A percentile compares a stretch with the other conserved stretches of the same genome.
phyloP scores from a whole-genome alignment of 345 rosid species.

The Eucalyptus sp. region DNA sequence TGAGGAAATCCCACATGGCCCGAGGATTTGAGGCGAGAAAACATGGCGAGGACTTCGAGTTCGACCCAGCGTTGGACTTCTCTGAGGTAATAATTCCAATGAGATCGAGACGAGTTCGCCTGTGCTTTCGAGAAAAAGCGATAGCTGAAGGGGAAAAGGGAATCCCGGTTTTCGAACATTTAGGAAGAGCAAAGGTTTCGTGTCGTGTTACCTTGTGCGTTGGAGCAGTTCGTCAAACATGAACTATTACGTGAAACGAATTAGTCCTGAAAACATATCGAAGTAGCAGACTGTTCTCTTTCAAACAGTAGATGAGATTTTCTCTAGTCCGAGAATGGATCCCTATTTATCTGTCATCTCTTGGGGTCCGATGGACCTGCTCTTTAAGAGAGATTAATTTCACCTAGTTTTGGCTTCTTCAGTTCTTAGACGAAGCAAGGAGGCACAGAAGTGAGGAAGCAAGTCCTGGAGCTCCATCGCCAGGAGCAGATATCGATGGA shows the following conservation, averaged over 20 bases:
- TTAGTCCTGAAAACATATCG: not conserved
- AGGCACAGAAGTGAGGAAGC: conserved; percentile 11
- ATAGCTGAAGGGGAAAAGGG: not conserved
- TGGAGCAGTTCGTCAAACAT: not conserved
- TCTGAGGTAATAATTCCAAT: not conserved
- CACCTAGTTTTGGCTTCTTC: not conserved
- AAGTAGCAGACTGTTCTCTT: not conserved
- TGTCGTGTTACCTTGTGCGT: not conserved
- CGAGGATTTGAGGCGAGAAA: not conserved
- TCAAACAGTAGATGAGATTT: not conserved
- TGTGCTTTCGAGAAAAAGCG: not conserved
- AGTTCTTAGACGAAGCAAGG: conserved; percentile 40
- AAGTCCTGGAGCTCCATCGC: not conserved
- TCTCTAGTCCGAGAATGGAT: not conserved
- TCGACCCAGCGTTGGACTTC: not conserved
- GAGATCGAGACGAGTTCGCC: not conserved
- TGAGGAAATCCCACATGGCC: not conserved
- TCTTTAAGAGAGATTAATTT: not conserved
- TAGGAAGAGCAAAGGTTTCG: not conserved
- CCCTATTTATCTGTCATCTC: not conserved
- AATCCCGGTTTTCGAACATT: not conserved
- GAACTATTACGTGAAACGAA: not conserved
- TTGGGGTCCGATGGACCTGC: not conserved
- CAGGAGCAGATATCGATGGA: not conserved
- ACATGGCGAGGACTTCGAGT: not conserved